phyloP scores from a whole-genome alignment of 2,329 filamentous ascomycete species.

The Thielaviopsis musarum region DNA sequence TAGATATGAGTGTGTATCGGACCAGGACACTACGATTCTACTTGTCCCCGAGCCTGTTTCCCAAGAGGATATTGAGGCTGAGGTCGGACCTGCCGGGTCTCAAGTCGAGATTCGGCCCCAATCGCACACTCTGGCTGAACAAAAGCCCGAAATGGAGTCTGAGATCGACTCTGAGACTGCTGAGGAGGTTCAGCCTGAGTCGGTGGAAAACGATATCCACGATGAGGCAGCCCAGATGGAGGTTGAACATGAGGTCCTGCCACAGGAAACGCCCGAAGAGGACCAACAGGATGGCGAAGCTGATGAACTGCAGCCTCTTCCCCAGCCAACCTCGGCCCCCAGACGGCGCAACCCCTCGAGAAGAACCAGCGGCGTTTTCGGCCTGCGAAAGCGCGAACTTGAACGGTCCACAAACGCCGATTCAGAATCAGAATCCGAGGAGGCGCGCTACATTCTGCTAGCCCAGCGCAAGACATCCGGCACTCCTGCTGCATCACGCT shows the following conservation, averaged over 20 bases:
- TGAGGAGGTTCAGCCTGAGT: not conserved
- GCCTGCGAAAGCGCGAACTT: constrained; percentile 31
- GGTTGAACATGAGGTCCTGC: not conserved
- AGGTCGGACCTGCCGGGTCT: not conserved
- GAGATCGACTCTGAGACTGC: not conserved
- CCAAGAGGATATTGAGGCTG: not conserved
- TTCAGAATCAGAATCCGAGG: constrained; percentile 36
- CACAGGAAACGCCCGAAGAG: not conserved
- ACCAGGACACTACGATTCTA: not conserved
- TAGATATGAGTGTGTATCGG: not conserved
- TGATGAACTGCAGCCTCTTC: constrained; percentile 6
- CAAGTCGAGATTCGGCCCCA: not conserved
- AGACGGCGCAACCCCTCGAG: constrained; percentile 12
- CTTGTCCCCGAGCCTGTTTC: not conserved
- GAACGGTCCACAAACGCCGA: constrained; percentile 24
- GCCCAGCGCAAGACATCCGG: constrained; percentile 15
- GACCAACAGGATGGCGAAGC: not conserved
- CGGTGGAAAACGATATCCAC: not conserved
- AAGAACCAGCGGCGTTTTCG: constrained; percentile 10
- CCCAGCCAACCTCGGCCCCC: constrained; percentile 14
- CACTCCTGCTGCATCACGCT: constrained; percentile 27
- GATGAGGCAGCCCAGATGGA: not conserved
- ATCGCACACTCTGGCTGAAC: not conserved
- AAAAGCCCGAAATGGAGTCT: not conserved
- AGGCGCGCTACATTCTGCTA: not conserved